Evolutionary conservation across 257 asterid species (phyloP).

Genomic region (Solanum peruvianum): DNA sequence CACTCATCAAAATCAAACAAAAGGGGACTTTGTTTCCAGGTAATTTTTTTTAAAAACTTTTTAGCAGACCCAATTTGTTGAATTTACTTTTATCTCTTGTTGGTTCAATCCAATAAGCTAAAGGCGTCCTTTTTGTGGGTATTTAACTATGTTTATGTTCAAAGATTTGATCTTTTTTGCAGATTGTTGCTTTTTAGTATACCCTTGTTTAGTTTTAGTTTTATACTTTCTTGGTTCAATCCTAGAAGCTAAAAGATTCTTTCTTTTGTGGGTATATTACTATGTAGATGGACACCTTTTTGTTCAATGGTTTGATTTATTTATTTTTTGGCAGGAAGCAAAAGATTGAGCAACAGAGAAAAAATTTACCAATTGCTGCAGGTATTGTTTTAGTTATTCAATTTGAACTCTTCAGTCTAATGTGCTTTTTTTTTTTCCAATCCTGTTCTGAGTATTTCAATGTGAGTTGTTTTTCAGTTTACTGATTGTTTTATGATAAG

Average conservation of each 20-base stretch:
- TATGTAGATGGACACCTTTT: neutral
- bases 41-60: neutral
- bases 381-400: constrained; percentile 15
- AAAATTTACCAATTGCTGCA: constrained; percentile 71
- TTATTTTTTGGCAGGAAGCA: constrained; percentile 43
- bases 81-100: neutral
- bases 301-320: neutral
- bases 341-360: constrained; percentile 54
- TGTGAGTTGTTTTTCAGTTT: neutral
- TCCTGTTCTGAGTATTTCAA: neutral
- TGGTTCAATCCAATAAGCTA: neutral
- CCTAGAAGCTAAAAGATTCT: neutral
- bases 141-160: neutral
- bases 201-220: neutral
- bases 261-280: neutral
- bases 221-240: neutral
- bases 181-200: constrained; percentile 11
- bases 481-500: neutral
- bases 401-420: neutral
- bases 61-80: neutral
- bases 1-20: constrained; percentile 13
- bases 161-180: neutral
- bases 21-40: constrained; percentile 40
- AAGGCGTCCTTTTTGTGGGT: neutral
- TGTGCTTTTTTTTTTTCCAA: neutral